Percentiles rank a stretch among this genome's conserved stretches.
Conservation (phyloP, 768 basidiomycete species). For the Boletus sensibilis region DNA sequence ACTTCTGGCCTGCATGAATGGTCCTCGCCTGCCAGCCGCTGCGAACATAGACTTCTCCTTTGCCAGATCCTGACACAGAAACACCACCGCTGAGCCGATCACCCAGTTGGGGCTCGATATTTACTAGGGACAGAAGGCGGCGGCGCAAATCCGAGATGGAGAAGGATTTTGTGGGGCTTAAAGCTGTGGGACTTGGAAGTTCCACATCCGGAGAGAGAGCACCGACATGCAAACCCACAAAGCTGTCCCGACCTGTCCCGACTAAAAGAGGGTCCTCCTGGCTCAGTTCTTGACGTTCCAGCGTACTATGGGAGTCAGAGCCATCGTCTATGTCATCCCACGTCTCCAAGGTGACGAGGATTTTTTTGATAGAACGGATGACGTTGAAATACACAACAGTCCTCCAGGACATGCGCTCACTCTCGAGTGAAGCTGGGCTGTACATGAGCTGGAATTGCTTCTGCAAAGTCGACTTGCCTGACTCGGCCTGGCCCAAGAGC, state of each 20-base stretch:
- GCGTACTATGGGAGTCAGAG: slow-evolving; percentile 36
- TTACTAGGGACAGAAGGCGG: slow-evolving; percentile 58
- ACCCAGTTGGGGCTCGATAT: slow-evolving; percentile 61
- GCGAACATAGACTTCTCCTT: slow-evolving; percentile 72
- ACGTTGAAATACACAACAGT: slow-evolving; percentile 77
- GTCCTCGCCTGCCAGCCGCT: slow-evolving; percentile 79
- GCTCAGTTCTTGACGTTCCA: slow-evolving; percentile 33
- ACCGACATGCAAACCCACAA: slow-evolving; percentile 10
- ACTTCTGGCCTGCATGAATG: slow-evolving; percentile 46
- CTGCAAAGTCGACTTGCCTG: slow-evolving; percentile 74
- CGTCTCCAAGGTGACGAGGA: slow-evolving; percentile 58
- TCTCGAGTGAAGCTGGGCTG: slow-evolving; percentile 65
- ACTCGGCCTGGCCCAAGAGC: slow-evolving; percentile 78
- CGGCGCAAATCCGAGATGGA: slow-evolving; percentile 55
- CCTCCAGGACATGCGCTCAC: slow-evolving; percentile 70
- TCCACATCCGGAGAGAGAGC: slow-evolving; percentile 11
- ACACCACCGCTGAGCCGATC: slow-evolving; percentile 75
- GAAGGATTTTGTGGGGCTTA: slow-evolving; percentile 23
- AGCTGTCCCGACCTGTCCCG: slow-evolving; percentile 12
- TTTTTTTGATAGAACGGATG: slow-evolving; percentile 67
- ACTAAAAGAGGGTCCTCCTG: slow-evolving; percentile 24
- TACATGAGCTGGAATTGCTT: slow-evolving; percentile 85
- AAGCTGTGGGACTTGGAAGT: slow-evolving; percentile 9
- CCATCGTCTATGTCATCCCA: slow-evolving; percentile 64
- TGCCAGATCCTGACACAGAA: slow-evolving; percentile 71